Conservation (phyloP, 495 filamentous ascomycete genomes). For the Penicillium malachiteum region DNA sequence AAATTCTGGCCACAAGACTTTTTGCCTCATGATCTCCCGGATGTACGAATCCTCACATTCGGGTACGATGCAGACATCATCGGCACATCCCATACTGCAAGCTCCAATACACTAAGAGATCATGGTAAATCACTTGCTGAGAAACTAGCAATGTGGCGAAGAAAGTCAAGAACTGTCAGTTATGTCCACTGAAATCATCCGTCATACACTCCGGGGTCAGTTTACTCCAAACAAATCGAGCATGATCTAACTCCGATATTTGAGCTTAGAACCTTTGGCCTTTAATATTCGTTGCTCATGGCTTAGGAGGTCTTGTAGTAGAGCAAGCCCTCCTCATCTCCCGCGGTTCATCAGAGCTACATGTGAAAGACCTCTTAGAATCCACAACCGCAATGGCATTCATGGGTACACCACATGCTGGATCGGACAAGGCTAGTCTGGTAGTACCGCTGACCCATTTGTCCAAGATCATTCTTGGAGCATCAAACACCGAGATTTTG, state of each 20-base stretch:
- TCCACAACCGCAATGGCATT: conserved; percentile 1
- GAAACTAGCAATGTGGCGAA: conserved; percentile 2
- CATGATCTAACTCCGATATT: too few species aligned
- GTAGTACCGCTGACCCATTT: neutral
- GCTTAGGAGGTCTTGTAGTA: conserved; percentile 4
- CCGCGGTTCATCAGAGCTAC: neutral
- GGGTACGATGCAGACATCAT: conserved; percentile 11
- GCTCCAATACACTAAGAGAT: conserved; percentile 6
- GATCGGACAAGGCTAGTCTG: neutral
- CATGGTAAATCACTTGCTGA: conserved; percentile 5
- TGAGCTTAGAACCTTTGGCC: neutral
- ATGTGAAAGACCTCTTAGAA: neutral
- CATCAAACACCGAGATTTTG: conserved; percentile 2
- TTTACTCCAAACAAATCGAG: neutral
- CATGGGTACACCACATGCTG: conserved; percentile 7
- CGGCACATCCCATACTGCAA: neutral
- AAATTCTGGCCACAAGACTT: conserved; percentile 5
- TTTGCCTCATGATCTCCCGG: neutral
- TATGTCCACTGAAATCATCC: too few species aligned
- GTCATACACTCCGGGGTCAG: too few species aligned
- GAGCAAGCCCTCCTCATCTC: conserved; percentile 3
- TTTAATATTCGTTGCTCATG: conserved; percentile 7
- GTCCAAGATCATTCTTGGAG: neutral
- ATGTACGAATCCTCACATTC: conserved; percentile 3
- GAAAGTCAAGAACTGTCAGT: neutral